Evolutionary conservation across 179 eudicot species (phyloP), one percentile per base, ranked within the genome.

Genomic region (Nepenthes alata): DNA sequence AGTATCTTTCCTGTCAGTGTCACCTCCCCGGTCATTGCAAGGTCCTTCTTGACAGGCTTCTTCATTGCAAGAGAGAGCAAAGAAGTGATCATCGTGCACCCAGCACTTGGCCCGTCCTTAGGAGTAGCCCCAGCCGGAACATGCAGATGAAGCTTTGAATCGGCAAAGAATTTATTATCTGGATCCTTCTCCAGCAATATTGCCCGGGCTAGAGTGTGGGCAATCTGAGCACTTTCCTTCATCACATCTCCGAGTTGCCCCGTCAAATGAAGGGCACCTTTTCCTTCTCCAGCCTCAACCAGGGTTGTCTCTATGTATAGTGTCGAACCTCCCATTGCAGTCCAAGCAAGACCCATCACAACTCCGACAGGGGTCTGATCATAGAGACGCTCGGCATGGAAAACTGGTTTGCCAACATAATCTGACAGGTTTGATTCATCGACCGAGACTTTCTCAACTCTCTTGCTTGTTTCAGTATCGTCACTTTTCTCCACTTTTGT

Each of bases 261-360:
- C 4, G 99, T 90, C 37, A 91, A 64, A 72, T 78, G 79, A 56
- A 94, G 87, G 58, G 73, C 83, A 10, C 91, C 99, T 76, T 94
- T 94, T 35, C 96, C 99, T 67, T 90, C 97, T 51, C 85, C 95
- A 72, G 81, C 79, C 78, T 90, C 96, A 36, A 90, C 69, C 48
- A 45, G 78, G 51, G 79, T 69, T 13, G 99, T 91, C 69, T 94
- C 99, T 54, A 94, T 80, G 75, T 87, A 94, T 15, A 90, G 94
- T 9, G 97, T 91, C 37, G 97, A 87, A 11, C 99, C 99, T 60
- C 99, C 99, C 97, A 91, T 87, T 16, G 97, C 78, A 44, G 99
- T 94, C 99, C 99, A 94, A 39, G 97, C 99, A 53, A 94, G 91
- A 77, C 99, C 99, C 97, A 90, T 87, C 47, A 91, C 97, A 12